Conservation (phyloP, 169 alveolate species). For the Cystoisospora suis region DNA sequence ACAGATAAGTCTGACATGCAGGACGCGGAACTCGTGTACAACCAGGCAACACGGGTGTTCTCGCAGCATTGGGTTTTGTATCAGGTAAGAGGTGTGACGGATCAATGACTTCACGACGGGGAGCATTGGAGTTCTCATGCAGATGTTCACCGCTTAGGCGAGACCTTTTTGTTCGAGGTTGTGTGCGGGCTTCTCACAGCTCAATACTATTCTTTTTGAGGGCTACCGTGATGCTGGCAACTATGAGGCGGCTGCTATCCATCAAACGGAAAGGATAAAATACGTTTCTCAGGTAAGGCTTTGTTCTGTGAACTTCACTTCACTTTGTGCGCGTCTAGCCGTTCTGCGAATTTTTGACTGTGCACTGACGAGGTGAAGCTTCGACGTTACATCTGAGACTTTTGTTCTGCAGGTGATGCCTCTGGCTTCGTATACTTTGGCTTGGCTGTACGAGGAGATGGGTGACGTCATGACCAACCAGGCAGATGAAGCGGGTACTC, state of each 20-base stretch:
- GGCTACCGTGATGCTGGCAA: slow-evolving; percentile 70
- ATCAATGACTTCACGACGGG: too few species aligned
- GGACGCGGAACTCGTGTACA: slow-evolving; percentile 74
- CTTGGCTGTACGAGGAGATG: slow-evolving; percentile 78
- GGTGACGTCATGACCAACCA: slow-evolving; percentile 66
- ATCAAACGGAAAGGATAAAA: slow-evolving; percentile 60
- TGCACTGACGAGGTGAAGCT: slow-evolving; percentile 29
- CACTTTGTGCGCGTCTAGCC: slow-evolving; percentile 22
- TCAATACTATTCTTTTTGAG: slow-evolving; percentile 73
- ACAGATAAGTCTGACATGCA: slow-evolving; percentile 69
- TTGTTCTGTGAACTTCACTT: not conserved
- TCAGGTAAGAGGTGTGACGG: slow-evolving; percentile 20
- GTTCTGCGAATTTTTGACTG: slow-evolving; percentile 50
- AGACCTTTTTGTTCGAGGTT: not conserved
- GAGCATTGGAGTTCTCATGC: too few species aligned
- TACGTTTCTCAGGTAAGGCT: slow-evolving; percentile 54
- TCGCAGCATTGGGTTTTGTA: slow-evolving; percentile 73
- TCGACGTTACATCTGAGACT: not conserved
- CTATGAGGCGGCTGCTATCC: slow-evolving; percentile 56
- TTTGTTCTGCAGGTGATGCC: slow-evolving; percentile 72
- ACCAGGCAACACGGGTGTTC: slow-evolving; percentile 71
- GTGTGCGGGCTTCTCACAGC: slow-evolving; percentile 31
- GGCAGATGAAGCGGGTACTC: not conserved
- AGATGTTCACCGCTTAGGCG: too few species aligned
- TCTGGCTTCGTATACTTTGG: slow-evolving; percentile 71